Conservation (phyloP, 2,329 filamentous ascomycete species). For the Bisporella sp. region DNA sequence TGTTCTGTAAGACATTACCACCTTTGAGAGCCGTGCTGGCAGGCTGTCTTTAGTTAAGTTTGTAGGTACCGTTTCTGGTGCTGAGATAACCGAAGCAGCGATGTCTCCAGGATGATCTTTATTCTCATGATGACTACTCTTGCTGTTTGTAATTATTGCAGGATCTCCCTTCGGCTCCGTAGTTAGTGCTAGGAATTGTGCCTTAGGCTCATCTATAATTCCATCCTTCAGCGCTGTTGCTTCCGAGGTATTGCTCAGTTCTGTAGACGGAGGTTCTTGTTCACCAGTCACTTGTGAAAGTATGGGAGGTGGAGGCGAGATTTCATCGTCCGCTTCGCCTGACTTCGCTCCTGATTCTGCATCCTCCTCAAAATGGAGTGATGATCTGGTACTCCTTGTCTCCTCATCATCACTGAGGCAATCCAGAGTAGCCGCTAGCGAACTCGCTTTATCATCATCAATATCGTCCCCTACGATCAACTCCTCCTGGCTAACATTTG, state of each 20-base stretch:
- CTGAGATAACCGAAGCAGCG: constrained; percentile 32
- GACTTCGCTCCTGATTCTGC: neutral
- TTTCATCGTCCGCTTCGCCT: neutral
- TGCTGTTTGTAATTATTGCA: neutral
- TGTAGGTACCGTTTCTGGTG: constrained; percentile 34
- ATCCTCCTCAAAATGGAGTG: constrained; percentile 7
- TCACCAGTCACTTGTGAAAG: neutral
- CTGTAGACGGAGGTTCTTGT: neutral
- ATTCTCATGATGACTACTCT: too few species aligned
- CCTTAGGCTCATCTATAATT: neutral
- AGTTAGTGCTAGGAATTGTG: constrained; percentile 11
- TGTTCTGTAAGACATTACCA: constrained; percentile 78
- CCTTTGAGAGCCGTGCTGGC: constrained; percentile 64
- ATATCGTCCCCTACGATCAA: constrained; percentile 31
- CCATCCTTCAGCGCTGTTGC: too few species aligned
- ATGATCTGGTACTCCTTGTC: constrained; percentile 21
- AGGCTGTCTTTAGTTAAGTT: constrained; percentile 55
- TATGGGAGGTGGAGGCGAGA: neutral
- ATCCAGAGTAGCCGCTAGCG: constrained; percentile 52
- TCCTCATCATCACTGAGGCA: constrained; percentile 35
- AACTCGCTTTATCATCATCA: constrained; percentile 37
- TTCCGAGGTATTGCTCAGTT: neutral
- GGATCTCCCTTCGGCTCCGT: constrained; percentile 14
- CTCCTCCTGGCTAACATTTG: constrained; percentile 32
- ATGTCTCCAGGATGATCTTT: neutral